Evolutionary conservation across 176 grass and related monocot genomes (phyloP), one percentile per base, ranked within the genome.

Genomic region (Coix lacrymajobi): DNA sequence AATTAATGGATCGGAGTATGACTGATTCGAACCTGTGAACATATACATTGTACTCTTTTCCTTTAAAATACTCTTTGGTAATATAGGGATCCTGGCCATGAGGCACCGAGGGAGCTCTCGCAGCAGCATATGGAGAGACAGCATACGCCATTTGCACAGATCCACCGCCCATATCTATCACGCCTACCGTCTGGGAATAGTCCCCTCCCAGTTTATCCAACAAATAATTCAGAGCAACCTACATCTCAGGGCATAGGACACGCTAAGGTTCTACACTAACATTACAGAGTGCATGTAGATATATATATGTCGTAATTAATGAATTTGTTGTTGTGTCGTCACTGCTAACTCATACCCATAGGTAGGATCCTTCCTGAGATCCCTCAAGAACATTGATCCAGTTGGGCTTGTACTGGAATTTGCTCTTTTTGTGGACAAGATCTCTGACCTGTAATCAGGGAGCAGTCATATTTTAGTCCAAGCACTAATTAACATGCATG

Each of bases 181-280:
- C 85, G 3, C 76, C 82, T 6, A 92, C 86, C 1, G 90, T 92
- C 39, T 85, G 26, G 30, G 82, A 88, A 36, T 85, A 83, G 41
- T 86, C 54, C 6, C 66, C 52, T 72, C 86, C 81, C 0, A 92
- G 16, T 28, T 78, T 75, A 40, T 82, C 86, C 69, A 88, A 44
- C 40, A 92, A 69, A 88, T 92, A 92, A 39, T 92, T 92, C 19
- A 92, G 56, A 44, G 90, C 81, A 40, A 85, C 82, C 90, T 92
- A n/a, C 52, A 82, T 16, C 26, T 24, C 33, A 76, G 36, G 30
- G 16, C 37, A 43, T 25, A 38, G n/a, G n/a, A n/a, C 10, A n/a
- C 36, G 3, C 22, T 43, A 69, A 40, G 34, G 33, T 37, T 68
- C 3, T 6, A 41, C 7, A 19, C 12, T 49, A 49, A 24, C 6